Conservation (phyloP, 768 basidiomycete species). For the Rhizopogon sp. region DNA sequence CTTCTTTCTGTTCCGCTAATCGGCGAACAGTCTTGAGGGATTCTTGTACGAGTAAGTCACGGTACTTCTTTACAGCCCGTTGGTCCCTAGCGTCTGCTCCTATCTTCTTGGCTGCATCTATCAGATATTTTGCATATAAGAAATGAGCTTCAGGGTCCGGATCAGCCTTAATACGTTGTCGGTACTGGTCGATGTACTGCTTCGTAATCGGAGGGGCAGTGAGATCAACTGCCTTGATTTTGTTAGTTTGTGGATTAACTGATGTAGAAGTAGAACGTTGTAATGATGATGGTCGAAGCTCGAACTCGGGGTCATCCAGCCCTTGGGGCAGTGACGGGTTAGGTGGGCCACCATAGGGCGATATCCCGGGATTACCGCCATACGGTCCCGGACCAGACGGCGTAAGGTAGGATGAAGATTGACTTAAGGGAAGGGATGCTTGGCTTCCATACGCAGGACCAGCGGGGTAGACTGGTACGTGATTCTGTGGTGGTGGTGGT, state of each 20-base stretch:
- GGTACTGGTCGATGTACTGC: slow-evolving; percentile 96
- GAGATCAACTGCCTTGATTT: slow-evolving; percentile 79
- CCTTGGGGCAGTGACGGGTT: slow-evolving; percentile 24
- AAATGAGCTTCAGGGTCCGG: slow-evolving; percentile 99
- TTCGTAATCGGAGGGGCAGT: slow-evolving; percentile 86
- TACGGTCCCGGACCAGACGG: slow-evolving; percentile 21
- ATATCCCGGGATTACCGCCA: slow-evolving; percentile 11
- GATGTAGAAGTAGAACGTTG: slow-evolving; percentile 56
- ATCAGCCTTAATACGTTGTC: slow-evolving; percentile 93
- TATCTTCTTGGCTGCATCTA: slow-evolving; percentile 95
- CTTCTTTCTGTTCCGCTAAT: slow-evolving; percentile 86
- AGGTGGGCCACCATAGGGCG: slow-evolving; percentile 11
- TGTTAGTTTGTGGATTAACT: slow-evolving; percentile 51
- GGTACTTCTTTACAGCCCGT: slow-evolving; percentile 84
- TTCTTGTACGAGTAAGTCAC: slow-evolving; percentile 82
- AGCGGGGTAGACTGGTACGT: slow-evolving; percentile 14
- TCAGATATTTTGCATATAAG: slow-evolving; percentile 96
- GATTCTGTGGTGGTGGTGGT: slow-evolving; percentile 29
- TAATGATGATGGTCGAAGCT: slow-evolving; percentile 47
- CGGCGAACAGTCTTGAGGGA: slow-evolving; percentile 89
- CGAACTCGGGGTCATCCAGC: slow-evolving; percentile 44
- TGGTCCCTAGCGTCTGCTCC: slow-evolving; percentile 69
- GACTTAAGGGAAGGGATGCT: slow-evolving; percentile 17
- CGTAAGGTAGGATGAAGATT: slow-evolving; percentile 28
- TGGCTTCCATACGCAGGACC: slow-evolving; percentile 17